Base-by-base conservation (phyloP, 805 yeast species). In the Yarrowia yakushimensis region DNA sequence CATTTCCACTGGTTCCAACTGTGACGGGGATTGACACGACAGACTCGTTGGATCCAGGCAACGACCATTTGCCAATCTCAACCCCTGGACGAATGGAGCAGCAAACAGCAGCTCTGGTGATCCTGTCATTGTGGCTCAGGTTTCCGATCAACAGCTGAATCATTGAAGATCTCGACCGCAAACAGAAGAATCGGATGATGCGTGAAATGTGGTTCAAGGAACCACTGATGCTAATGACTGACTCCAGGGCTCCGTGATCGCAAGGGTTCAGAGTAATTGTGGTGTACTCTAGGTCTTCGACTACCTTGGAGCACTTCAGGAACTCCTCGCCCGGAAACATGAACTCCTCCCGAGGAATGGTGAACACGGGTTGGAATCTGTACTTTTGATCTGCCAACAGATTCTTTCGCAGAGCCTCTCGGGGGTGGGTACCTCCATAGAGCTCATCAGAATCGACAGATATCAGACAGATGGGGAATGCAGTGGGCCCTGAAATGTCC, bases 301-400 rank as follows among this genome's bases (percentile, higher is more conserved):
- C 43, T 12, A 36, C 13, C 13, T n/a, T 34, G 33, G 59, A 13
- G 15, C 28, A 7, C 25, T 10, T 25, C 13, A 52, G 17, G 18
- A 52, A 34, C 23, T 52, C 59, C 17, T 52, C 59, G 2, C 59
- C 59, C 4, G 43, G 59, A 13, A 52, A 52, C 59, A 52, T 52
- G 20, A 52, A 52, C 31, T 52, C 59, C 18, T 52, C 43, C 3
- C 59, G 23, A 4, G 59, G 59, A 8, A 52, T 36, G 4, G 59
- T 43, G 25, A 52, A 52, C n/a, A 52, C 59, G 2, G 59, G 43
- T 25, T 52, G 59, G 33, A 34, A 52, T 34, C 59, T 34, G 43
- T 52, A 36, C 25, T 34, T 36, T 5, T 52, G 59, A 13, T 52
- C 43, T 20, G 42, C 43, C 23, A 23, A 20, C 3, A 52, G 43